Percentiles rank a stretch among this genome's conserved stretches.
These are phyloP conservation scores for Penicillium bialowiezense DNA, from an alignment of 495 filamentous ascomycete genomes.

Conservation along the genomic window DNA sequence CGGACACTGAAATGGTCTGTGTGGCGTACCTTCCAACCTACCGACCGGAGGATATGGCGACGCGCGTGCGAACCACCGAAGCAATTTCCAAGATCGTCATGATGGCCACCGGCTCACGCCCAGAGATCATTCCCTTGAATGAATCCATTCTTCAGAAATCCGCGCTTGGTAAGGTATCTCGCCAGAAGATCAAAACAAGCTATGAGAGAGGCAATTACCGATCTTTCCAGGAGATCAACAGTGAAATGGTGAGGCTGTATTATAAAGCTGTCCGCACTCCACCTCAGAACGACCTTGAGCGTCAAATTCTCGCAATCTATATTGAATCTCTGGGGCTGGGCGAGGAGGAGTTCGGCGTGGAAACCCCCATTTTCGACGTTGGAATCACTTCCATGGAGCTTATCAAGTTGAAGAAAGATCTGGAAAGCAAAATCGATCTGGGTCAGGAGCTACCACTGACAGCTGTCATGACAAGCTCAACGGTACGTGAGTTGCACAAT, in stretches of 20 bases:
- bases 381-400: constrained; percentile 47
- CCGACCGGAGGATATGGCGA: constrained; percentile 4
- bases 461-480: constrained; percentile 41
- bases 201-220: constrained; percentile 7
- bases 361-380: constrained; percentile 33
- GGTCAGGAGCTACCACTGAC: constrained; percentile 30
- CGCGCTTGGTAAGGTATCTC: constrained; percentile 49
- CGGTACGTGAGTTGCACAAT: constrained; percentile 25
- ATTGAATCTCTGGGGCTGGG: constrained; percentile 10
- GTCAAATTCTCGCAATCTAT: constrained; percentile 17
- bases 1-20: constrained; percentile 34
- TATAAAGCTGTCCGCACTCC: neutral
- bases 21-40: constrained; percentile 31
- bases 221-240: constrained; percentile 15
- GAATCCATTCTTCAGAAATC: constrained; percentile 14
- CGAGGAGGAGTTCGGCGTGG: constrained; percentile 19
- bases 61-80: constrained; percentile 5
- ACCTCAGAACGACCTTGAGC: constrained; percentile 11
- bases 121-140: constrained; percentile 15
- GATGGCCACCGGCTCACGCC: constrained; percentile 9
- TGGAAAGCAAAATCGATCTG: constrained; percentile 12
- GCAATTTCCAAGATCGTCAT: constrained; percentile 10
- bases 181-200: constrained; percentile 32
- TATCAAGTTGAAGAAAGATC: constrained; percentile 24
- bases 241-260: constrained; percentile 16